These are phyloP conservation scores for Apiospora hydei DNA, from an alignment of 2,329 filamentous ascomycete species.

Conservation along the genomic window DNA sequence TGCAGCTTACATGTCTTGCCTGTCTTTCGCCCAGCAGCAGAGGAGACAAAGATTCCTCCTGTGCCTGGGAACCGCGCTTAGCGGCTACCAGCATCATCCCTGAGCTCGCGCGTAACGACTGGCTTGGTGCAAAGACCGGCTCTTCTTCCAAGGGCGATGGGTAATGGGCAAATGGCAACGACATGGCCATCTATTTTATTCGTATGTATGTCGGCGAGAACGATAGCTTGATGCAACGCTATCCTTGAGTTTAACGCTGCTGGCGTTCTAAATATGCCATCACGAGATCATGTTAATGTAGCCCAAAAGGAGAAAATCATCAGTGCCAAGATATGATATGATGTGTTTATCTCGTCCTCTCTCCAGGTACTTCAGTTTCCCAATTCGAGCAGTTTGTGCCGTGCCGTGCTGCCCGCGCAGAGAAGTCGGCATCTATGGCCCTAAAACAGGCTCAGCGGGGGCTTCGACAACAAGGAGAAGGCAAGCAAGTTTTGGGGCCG, in stretches of 20 bases:
- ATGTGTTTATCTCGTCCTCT: not conserved
- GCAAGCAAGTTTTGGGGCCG: not conserved
- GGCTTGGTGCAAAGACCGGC: not conserved
- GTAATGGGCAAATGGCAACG: not conserved
- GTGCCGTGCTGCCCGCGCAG: not conserved
- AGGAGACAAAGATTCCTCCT: not conserved
- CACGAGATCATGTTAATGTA: not conserved
- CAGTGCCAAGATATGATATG: not conserved
- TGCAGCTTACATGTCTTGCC: conserved; percentile 16
- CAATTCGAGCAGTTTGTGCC: not conserved
- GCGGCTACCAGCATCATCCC: not conserved
- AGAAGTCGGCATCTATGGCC: not conserved
- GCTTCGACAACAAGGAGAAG: not conserved
- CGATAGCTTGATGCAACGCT: not conserved
- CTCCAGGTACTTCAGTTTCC: not conserved
- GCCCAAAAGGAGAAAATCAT: not conserved
- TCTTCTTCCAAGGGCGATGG: not conserved
- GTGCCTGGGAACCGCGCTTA: conserved; percentile 1
- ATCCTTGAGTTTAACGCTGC: not conserved
- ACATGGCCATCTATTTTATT: conserved; percentile 2
- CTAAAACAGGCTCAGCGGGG: not conserved
- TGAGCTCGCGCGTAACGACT: not conserved
- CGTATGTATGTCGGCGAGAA: not conserved
- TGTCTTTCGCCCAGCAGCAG: not conserved
- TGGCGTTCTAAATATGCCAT: not conserved